phyloP scores from a whole-genome alignment of 106 monocot genomes.

The Platanthera guangdongensis region DNA sequence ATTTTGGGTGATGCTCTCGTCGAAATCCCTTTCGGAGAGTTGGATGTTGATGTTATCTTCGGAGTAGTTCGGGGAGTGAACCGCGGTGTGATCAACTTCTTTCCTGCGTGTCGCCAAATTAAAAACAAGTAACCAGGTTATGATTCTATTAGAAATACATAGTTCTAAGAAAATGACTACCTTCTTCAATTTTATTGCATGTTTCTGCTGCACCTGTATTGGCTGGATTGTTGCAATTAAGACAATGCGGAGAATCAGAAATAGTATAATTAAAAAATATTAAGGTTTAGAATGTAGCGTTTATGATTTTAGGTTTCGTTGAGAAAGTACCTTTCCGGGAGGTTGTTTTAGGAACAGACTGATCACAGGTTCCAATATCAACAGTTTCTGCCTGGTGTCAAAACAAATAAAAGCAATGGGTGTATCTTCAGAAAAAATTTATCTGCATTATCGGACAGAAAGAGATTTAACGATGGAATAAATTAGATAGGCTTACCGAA shows the following conservation, averaged over 20 bases:
- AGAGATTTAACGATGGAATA: neutral
- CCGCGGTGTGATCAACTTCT: slow-evolving; percentile 37
- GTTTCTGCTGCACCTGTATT: slow-evolving; percentile 19
- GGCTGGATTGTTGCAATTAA: slow-evolving; percentile 11
- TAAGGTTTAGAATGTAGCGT: neutral
- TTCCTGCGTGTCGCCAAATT: slow-evolving; percentile 8
- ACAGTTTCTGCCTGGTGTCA: slow-evolving; percentile 34
- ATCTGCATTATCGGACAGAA: neutral
- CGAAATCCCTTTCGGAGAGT: slow-evolving; percentile 47
- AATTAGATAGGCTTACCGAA: slow-evolving; percentile 37
- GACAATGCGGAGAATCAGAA: slow-evolving; percentile 5
- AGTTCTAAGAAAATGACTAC: slow-evolving; percentile 8
- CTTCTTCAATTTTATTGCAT: slow-evolving; percentile 12
- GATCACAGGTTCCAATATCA: slow-evolving; percentile 33
- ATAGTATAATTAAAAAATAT: neutral
- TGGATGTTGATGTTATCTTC: slow-evolving; percentile 29
- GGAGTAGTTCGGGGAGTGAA: slow-evolving; percentile 44
- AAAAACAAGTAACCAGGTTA: neutral
- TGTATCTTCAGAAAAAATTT: neutral
- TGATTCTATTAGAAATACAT: neutral
- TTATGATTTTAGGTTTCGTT: neutral
- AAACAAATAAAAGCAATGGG: slow-evolving; percentile 6
- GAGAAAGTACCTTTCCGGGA: slow-evolving; percentile 43
- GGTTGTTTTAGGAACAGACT: slow-evolving; percentile 28
- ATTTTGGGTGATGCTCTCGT: slow-evolving; percentile 36